phyloP scores from a whole-genome alignment of 371 early-diverging fungal genomes.

The Apophysomyces variabilis region DNA sequence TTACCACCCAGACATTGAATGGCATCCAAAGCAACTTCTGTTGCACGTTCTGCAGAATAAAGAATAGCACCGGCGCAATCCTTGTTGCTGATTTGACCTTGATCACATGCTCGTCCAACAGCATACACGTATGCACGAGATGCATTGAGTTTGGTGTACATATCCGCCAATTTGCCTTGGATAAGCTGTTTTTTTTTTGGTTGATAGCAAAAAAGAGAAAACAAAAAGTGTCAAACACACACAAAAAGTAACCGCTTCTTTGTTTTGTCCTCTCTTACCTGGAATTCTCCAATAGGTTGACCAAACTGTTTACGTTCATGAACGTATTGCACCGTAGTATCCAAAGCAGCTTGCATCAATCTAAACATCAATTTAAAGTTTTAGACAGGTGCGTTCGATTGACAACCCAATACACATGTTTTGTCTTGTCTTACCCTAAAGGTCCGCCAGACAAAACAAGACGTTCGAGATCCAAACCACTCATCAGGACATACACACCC shows the following conservation, averaged over 20 bases:
- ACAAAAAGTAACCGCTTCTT: not conserved
- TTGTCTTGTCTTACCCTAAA: conserved; percentile 62
- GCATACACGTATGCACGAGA: conserved; percentile 93
- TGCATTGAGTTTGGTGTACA: conserved; percentile 95
- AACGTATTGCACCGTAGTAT: conserved; percentile 85
- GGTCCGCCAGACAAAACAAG: conserved; percentile 95
- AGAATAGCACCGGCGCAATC: conserved; percentile 98
- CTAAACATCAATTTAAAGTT: conserved; percentile 25
- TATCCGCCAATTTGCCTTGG: conserved; percentile 96
- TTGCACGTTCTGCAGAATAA: conserved; percentile 95
- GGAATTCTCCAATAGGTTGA: conserved; percentile 87
- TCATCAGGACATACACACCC: conserved; percentile 98
- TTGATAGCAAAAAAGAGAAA: conserved; percentile 9
- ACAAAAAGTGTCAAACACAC: not conserved
- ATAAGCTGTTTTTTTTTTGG: conserved; percentile 55
- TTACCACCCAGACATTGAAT: conserved; percentile 97
- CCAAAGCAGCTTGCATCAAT: conserved; percentile 91
- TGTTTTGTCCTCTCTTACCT: conserved; percentile 48
- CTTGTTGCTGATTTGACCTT: conserved; percentile 78
- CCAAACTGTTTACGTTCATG: conserved; percentile 92
- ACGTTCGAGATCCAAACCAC: conserved; percentile 93
- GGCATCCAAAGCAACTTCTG: conserved; percentile 93
- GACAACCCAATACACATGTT: too few species aligned
- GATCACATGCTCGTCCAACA: conserved; percentile 88
- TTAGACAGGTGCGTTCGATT: too few species aligned